Percentiles rank a stretch among this genome's conserved stretches.
phyloP scores from a whole-genome alignment of 345 rosid species.

The Eucalyptus erythrocorys region DNA sequence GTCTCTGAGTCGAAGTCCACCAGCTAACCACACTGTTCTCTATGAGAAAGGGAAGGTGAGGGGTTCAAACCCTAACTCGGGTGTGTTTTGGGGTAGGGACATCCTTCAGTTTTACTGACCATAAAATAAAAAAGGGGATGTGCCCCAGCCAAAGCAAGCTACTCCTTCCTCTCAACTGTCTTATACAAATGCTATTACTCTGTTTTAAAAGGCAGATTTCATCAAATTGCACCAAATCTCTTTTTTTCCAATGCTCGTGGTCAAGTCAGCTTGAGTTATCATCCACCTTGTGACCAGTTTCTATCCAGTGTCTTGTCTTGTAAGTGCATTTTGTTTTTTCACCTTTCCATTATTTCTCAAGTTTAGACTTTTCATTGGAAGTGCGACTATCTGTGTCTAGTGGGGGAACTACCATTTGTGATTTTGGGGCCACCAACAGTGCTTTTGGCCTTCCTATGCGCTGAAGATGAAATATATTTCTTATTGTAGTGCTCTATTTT shows the following conservation, averaged over 20 bases:
- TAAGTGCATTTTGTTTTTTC: not conserved
- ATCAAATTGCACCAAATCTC: not conserved
- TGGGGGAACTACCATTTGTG: not conserved
- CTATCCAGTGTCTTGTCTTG: not conserved
- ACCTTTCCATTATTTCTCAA: not conserved
- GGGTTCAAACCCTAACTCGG: not conserved
- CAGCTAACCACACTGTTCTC: not conserved
- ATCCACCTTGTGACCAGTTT: not conserved
- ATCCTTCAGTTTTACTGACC: not conserved
- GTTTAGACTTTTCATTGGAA: not conserved
- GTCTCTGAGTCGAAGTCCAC: not conserved
- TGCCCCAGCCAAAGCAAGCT: not conserved
- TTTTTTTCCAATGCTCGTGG: not conserved
- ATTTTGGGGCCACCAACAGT: not conserved
- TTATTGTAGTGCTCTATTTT: not conserved
- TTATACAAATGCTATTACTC: not conserved
- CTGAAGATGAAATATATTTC: not conserved
- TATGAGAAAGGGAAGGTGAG: not conserved
- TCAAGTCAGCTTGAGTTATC: not conserved
- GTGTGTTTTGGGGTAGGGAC: not conserved
- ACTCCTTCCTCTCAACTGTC: not conserved
- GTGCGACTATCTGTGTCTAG: not conserved
- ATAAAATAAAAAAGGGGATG: rapidly evolving
- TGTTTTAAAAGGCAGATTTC: not conserved
- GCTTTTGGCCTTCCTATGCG: not conserved